Evolutionary conservation across 257 asterid species (phyloP), one percentile per base, ranked within the genome.

Genomic region (Fraxinus pennsylvanica): DNA sequence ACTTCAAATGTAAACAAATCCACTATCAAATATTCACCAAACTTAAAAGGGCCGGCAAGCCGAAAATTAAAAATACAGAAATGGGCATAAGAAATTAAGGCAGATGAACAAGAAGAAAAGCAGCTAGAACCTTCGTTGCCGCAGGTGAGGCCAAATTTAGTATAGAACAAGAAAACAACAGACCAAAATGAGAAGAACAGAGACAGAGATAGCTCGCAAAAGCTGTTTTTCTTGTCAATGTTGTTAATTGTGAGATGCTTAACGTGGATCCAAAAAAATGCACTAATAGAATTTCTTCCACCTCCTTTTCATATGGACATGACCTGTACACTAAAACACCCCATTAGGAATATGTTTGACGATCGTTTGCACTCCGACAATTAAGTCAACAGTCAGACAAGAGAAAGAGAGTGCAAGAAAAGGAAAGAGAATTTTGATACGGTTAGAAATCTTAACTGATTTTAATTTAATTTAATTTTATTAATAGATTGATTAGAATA

Each of bases 101-200:
- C 59, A 25, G 52, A 68, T 70, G 38, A 52, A 74, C 66, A 77
- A 67, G 74, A 68, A 38, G 57, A 8, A 54, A 2, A 71, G 21
- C 39, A 45, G 75, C 21, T 35, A 22, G 68, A 81, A 94, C 97
- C 94, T 89, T 85, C 89, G 63, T 87, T 89, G 39, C 92, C 92
- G 52, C 90, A 79, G 78, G 92, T 80, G 84, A 90, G 85, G 77
- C 89, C 88, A 80, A 89, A 84, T 76, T 76, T 79, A 68, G 95
- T 82, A 78, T 88, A 89, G 78, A 89, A 85, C 82, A 90, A 79
- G 5, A 91, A 35, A 76, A 80, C 36, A 66, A 79, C 76, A 27
- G 88, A 86, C 91, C 93, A 91, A 75, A 91, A 73, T 6, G 93
- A 85, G 80, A 88, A 86, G 82, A 91, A 82, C 25, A 90, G 82